Conservation (phyloP, 176 grass and related monocot genomes). For the Typha latifolia region DNA sequence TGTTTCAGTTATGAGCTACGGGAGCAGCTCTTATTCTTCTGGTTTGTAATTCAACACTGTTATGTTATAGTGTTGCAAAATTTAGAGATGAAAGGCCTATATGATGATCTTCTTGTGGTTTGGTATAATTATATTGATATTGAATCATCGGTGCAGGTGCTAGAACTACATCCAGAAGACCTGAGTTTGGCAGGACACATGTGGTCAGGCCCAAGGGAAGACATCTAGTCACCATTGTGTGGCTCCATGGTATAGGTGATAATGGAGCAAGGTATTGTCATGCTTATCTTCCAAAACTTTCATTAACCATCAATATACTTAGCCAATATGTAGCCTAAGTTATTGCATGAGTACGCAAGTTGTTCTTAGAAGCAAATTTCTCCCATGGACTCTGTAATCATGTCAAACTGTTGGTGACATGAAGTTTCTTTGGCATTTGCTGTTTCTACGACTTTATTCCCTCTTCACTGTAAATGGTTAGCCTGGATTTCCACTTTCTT, state of each 20-base stretch:
- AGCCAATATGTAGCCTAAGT: too few relatives aligned
- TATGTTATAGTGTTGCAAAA: neutral
- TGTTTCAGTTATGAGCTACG: neutral
- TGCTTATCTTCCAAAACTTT: too few relatives aligned
- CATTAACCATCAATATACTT: too few relatives aligned
- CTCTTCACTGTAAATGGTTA: too few relatives aligned
- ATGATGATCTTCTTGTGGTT: neutral
- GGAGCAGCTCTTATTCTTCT: neutral
- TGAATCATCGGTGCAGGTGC: neutral
- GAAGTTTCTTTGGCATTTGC: too few relatives aligned
- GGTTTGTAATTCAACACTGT: neutral
- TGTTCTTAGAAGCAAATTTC: too few relatives aligned
- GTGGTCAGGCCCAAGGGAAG: neutral
- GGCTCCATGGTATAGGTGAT: conserved; percentile 1
- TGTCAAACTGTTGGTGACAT: too few relatives aligned
- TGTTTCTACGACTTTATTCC: too few relatives aligned
- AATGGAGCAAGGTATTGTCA: neutral
- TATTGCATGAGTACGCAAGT: too few relatives aligned
- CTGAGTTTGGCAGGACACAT: neutral
- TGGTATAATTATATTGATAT: neutral
- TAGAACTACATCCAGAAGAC: neutral
- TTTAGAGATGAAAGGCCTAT: neutral
- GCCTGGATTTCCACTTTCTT: neutral
- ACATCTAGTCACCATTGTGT: neutral
- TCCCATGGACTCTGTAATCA: too few relatives aligned